Evolutionary conservation across 228 moss, liverwort and hornwort species (phyloP), one percentile per base, ranked within the genome.

Genomic region (Sphagnum fallax): DNA sequence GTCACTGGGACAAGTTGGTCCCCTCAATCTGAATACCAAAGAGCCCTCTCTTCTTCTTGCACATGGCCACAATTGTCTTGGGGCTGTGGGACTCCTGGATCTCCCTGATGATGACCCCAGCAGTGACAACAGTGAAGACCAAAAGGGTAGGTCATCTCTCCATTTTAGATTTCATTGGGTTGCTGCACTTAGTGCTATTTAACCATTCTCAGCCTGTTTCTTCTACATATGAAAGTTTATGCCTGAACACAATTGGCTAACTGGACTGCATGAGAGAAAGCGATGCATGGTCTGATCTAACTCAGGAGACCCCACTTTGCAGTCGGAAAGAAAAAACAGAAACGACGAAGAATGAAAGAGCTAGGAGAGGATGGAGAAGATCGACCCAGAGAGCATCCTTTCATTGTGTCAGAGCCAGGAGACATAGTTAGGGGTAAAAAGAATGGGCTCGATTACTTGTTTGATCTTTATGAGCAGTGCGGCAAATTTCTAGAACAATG

Each of bases 401-500:
- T 88, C 53, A 84, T 88, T 66, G 88, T 88, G 51, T 82, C 88
- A 18, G 88, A 88, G 79, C 88, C 88, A 62, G 88, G 88, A 69
- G 88, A 88, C 69, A 75, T 82, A 47, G 88, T 82, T 49, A 82
- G 84, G 72, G 88, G 88, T 48, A 88, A 88, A 75, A 88, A 88
- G 65, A 88, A 88, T 71, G 88, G 88, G 12, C 66, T 88, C 57
- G 88, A 88, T 69, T 88, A 88, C 62, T 72, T 88, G 51, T 88
- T 88, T 71, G 84, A 88, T 53, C 74, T 88, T 16, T 88, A 88
- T 52, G 88, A 88, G 63, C 88, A 84, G 52, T 84, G 84, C 66
- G 84, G 88, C 71, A 84, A 75, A 72, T 88, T 84, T 70, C 67
- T 88, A 61, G 88, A 88, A 72, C 79, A 88, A 68, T 84, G 84